These are phyloP conservation scores for Eucommia ulmoides DNA, from an alignment of 257 asterid genomes.

Conservation along the genomic window DNA sequence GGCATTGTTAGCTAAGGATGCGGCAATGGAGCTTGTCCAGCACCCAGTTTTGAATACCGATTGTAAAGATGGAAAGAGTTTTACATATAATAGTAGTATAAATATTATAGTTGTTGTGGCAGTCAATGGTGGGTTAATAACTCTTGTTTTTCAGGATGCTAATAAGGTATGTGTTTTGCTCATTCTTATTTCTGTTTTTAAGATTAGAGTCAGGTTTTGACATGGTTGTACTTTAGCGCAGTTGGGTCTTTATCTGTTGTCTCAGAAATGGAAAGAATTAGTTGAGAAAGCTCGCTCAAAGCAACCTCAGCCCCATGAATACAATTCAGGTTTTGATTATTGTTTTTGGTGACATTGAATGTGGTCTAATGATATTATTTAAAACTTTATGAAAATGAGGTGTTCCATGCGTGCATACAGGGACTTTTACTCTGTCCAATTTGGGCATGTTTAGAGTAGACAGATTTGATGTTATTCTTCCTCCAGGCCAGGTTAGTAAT, in stretches of 20 bases:
- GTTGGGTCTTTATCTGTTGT: conserved; percentile 79
- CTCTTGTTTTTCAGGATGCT: conserved; percentile 84
- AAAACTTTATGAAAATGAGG: neutral
- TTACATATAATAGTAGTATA: conserved; percentile 54
- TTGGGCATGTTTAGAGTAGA: conserved; percentile 97
- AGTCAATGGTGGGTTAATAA: conserved; percentile 68
- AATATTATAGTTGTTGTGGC: conserved; percentile 86
- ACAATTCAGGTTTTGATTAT: conserved; percentile 45
- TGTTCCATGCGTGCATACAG: conserved; percentile 21
- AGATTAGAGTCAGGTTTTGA: neutral
- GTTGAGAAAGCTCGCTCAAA: conserved; percentile 80
- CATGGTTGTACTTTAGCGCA: conserved; percentile 20
- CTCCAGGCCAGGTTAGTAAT: conserved; percentile 75
- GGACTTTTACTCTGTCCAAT: conserved; percentile 80
- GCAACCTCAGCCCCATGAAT: conserved; percentile 83
- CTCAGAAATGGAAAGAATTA: conserved; percentile 79
- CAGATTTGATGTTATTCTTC: conserved; percentile 88
- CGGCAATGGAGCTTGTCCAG: conserved; percentile 79
- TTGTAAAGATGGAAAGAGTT: conserved; percentile 83
- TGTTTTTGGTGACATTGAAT: neutral
- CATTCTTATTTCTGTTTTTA: neutral
- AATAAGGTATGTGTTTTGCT: conserved; percentile 46
- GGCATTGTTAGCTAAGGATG: conserved; percentile 76
- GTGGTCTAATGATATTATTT: neutral
- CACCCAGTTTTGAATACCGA: conserved; percentile 79